Evolutionary conservation across 2,329 filamentous ascomycete genomes (phyloP).

Genomic region (Penicillium sp.): DNA sequence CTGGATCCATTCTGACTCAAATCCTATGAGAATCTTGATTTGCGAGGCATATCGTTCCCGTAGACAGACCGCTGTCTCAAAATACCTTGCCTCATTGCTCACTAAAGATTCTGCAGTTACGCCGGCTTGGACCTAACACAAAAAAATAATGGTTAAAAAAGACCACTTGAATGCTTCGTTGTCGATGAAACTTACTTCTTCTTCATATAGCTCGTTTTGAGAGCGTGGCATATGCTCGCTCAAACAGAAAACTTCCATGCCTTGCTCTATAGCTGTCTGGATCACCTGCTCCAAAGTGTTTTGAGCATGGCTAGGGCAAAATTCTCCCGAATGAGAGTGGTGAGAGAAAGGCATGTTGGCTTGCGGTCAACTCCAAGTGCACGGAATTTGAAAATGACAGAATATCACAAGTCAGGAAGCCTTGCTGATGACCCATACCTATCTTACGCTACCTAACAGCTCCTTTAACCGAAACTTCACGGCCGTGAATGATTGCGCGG

Average conservation of each 20-base stretch:
- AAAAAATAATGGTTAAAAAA: not conserved
- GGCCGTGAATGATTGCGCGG: not conserved
- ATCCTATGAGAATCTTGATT: not conserved
- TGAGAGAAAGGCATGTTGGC: not conserved
- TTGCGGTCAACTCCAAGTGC: not conserved
- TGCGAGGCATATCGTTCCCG: not conserved
- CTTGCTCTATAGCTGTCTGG: not conserved
- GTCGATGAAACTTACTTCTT: not conserved
- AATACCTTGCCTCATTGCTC: not conserved
- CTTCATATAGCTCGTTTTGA: not conserved
- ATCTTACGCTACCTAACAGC: not conserved
- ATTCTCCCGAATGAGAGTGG: not conserved
- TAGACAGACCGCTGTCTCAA: not conserved
- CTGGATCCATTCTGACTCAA: not conserved
- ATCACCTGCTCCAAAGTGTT: not conserved
- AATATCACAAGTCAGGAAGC: not conserved
- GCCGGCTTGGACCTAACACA: not conserved
- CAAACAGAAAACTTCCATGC: not conserved
- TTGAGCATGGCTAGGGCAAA: not conserved
- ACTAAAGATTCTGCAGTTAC: not conserved
- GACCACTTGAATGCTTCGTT: not conserved
- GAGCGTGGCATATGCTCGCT: not conserved
- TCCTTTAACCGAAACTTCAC: not conserved
- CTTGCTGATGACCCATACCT: not conserved
- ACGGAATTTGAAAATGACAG: not conserved